phyloP scores from a whole-genome alignment of 441 rosid species.

The Theobroma grandiflorum region DNA sequence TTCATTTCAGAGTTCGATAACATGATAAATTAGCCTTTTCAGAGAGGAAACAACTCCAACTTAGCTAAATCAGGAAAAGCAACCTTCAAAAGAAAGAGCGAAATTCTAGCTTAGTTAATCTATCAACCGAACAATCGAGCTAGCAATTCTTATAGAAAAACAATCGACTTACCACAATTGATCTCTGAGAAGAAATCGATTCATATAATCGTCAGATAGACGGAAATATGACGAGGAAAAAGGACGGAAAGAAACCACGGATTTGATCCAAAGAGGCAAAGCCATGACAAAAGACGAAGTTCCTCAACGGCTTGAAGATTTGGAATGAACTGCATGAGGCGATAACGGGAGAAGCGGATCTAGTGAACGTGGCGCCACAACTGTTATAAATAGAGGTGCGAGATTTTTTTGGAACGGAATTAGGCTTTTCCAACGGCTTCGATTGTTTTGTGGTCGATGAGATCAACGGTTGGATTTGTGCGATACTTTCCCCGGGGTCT shows the following conservation, averaged over 20 bases:
- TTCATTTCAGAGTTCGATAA: not conserved
- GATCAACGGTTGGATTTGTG: conserved; percentile 29
- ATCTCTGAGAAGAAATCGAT: conserved; percentile 10
- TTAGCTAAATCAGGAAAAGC: not conserved
- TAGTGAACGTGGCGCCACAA: not conserved
- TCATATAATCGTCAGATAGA: not conserved
- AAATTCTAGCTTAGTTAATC: not conserved
- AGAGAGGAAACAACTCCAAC: not conserved
- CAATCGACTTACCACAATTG: not conserved
- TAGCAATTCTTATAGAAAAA: not conserved
- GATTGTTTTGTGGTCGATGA: not conserved
- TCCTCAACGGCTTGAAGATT: not conserved
- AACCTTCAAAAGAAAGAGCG: conserved; percentile 8
- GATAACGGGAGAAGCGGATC: not conserved
- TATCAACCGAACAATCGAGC: not conserved
- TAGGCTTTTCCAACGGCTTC: conserved; percentile 23
- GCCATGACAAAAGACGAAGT: not conserved
- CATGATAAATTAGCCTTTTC: not conserved
- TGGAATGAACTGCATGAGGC: not conserved
- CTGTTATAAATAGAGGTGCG: not conserved
- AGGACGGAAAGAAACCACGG: not conserved
- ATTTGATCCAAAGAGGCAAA: not conserved
- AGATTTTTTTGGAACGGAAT: not conserved
- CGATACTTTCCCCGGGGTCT: not conserved
- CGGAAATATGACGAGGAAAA: not conserved